Base-by-base conservation (phyloP, 306 rosid species). In the Dryas octopetala region DNA sequence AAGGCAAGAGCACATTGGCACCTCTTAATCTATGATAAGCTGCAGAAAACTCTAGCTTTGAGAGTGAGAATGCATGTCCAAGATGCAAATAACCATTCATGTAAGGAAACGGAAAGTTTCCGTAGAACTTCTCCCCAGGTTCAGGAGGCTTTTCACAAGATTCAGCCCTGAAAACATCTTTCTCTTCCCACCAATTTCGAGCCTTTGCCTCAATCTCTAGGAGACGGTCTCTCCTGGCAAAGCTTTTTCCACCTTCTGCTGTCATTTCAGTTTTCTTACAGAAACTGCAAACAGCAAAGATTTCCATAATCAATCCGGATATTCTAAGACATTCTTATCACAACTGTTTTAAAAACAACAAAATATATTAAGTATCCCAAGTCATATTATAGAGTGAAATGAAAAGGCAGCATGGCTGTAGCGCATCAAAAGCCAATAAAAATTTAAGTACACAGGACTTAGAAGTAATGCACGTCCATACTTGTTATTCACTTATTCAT, bases 101-200 rank as follows among this genome's bases (percentile, higher is more conserved):
- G 19, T 95, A 95, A 41, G 98, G 98, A 47, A 90, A 95, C 0
- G 98, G 98, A 58, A 90, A 95, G 68, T 95, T 95, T 0, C 98
- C 98, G 51, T 85, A 95, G 87, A 95, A 95, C 75, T 95, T 95
- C 32, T 95, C 88, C 1, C 89, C 97, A 0, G 81, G 85, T 48
- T 68, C 66, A 0, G 98, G 98, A 53, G 78, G 79, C 17, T 79
- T 84, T 14, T 89, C 89, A n/a, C 86, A 60, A 10, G 97, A 84
- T n/a, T 90, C 96, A 5, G 97, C 85, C 74, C 76, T 81, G 86
- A 95, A 95, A 40, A 91, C 90, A 4, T 89, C 83, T 2, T 81
- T 82, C 69, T 91, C 93, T 6, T 90, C 93, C 98, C 98, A 95
- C 97, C 91, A 90, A 71, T 64, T 75, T 59, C 76, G 90, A 46